Evolutionary conservation across 2,329 filamentous ascomycete species (phyloP), one percentile per base, ranked within the genome.

Genomic region (Fusarium sp.): DNA sequence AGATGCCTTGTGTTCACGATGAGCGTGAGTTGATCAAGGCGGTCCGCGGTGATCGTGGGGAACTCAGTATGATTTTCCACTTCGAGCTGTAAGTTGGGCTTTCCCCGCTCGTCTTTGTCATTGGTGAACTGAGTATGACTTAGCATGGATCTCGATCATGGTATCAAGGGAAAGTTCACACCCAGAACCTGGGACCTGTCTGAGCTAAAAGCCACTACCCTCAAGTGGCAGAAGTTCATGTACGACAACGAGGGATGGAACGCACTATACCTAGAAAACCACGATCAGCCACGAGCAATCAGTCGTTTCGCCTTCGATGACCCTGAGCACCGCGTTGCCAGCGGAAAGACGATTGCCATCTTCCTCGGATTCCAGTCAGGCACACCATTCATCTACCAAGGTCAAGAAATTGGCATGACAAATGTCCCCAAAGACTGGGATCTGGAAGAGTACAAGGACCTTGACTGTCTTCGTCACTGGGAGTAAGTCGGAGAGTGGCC

Each of bases 21-120:
- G 78, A 80, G 40, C 69, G 76, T 13, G 78, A 82, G 67, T 60
- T 83, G 32, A 82, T 84, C 59, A 78, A 79, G 60, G 80, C 78
- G 8, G 88, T 92, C 4, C 82, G 82, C 4, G 83, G 82, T 22
- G 84, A 86, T 50, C 82, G 85, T 17, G 82, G 83, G 32, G 88
- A 92, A 73, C 78, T 92, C 44, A 88, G 86, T 75, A 92, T 92
- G 88, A 89, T 92, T 35, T 92, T 92, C 77, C 87, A 91, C 70
- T 92, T 92, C 73, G 89, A 92, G 58, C 80, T 87, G 83, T 85
- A 71, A 71, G 81, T 74, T 22, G 39, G 46, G 9, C 4, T 46
- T 37, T 22, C 25, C 30, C 30, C 19, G 10, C 11, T 11, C 7
- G 10, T 17, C 27, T 6, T 15, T 15, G 19, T 30, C 17, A 14